Conservation (phyloP, 495 filamentous ascomycete genomes). For the Talaromyces wortmannii region DNA sequence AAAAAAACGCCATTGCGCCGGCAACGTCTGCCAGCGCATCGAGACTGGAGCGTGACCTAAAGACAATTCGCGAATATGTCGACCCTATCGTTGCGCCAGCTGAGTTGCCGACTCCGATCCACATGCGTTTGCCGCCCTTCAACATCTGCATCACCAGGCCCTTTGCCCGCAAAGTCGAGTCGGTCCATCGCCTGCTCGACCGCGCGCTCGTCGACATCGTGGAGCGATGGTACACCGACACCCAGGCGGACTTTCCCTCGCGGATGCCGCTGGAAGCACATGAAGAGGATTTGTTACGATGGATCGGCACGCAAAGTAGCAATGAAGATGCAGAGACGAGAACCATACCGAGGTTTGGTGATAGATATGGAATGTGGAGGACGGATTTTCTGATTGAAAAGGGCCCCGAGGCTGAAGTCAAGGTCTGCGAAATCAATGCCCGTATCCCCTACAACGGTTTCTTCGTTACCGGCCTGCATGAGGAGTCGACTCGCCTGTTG, state of each 20-base stretch:
- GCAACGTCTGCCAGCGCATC: background rate
- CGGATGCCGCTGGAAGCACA: constrained; percentile 29
- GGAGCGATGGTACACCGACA: constrained; percentile 32
- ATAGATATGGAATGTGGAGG: constrained; percentile 27
- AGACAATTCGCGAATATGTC: background rate
- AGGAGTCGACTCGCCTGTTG: background rate
- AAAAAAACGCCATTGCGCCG: background rate
- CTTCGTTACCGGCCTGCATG: constrained; percentile 4
- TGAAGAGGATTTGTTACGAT: constrained; percentile 25
- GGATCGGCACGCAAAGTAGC: background rate
- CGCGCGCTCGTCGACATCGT: constrained; percentile 31
- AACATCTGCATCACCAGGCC: constrained; percentile 6
- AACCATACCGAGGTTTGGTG: background rate
- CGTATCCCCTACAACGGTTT: constrained; percentile 35
- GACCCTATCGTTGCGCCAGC: background rate
- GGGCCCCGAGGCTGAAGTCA: constrained; percentile 12
- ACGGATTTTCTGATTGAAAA: constrained; percentile 36
- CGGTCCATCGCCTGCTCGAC: constrained; percentile 18
- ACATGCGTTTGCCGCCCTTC: constrained; percentile 9
- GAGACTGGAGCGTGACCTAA: background rate
- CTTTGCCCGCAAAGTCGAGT: constrained; percentile 6
- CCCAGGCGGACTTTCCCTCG: constrained; percentile 19
- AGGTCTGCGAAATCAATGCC: constrained; percentile 40
- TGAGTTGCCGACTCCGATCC: background rate
- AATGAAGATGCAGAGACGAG: constrained; percentile 9